These are phyloP conservation scores for Penicillium daleae DNA, from an alignment of 495 filamentous ascomycete genomes.

Conservation along the genomic window DNA sequence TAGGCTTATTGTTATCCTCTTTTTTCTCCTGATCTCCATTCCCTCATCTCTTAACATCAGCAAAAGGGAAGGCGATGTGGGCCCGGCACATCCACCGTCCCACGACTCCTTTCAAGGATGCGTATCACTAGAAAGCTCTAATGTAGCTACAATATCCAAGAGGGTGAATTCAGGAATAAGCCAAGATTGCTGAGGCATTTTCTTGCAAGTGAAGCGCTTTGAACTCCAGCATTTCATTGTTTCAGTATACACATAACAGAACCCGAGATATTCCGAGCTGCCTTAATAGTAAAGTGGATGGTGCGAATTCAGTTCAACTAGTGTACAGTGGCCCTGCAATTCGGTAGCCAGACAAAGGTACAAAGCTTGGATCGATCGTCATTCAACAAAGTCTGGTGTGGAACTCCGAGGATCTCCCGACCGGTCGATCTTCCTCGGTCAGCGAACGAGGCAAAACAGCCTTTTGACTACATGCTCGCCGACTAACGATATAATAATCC, in stretches of 20 bases:
- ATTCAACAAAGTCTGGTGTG: slow-evolving; percentile 9
- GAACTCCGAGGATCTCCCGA: slow-evolving; percentile 27
- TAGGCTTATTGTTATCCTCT: too few species aligned
- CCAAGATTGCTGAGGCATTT: background rate
- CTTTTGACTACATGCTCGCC: background rate
- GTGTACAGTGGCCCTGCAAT: background rate
- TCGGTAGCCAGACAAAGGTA: background rate
- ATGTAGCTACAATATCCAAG: background rate
- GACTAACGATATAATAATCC: background rate
- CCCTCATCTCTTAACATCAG: too few species aligned
- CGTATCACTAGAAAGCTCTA: too few species aligned
- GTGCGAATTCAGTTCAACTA: background rate
- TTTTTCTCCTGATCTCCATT: too few species aligned
- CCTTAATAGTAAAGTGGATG: background rate
- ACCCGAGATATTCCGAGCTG: background rate
- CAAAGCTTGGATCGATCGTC: slow-evolving; percentile 15
- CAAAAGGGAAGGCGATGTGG: too few species aligned
- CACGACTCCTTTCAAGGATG: too few species aligned
- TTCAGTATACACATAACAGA: background rate
- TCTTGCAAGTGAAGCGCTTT: background rate
- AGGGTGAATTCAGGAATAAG: background rate
- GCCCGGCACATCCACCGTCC: too few species aligned
- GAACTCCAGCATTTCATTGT: background rate
- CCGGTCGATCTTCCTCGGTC: slow-evolving; percentile 24
- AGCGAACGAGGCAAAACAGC: slow-evolving; percentile 21